A percentile compares a stretch with the other conserved stretches of the same genome.
Conservation (phyloP, 495 filamentous ascomycete genomes). For the Penicillium tannophilum region DNA sequence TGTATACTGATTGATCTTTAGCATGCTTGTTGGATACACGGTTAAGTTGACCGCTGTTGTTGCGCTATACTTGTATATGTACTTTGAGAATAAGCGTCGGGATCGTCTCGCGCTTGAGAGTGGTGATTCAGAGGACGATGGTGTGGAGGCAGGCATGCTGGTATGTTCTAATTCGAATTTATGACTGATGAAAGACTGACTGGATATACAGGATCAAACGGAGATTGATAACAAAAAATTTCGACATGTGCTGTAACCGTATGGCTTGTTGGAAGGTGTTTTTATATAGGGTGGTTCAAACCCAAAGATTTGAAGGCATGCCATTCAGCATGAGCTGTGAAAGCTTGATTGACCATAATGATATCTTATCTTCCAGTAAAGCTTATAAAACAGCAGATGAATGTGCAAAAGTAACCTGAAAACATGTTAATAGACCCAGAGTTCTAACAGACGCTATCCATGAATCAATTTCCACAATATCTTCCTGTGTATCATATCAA, state of each 20-base stretch:
- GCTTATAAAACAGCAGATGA: not conserved
- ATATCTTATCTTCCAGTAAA: not conserved
- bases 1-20: conserved; percentile 8
- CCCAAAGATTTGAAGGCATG: no score
- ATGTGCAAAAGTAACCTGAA: not conserved
- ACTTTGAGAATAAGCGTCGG: conserved; percentile 52
- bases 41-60: conserved; percentile 51
- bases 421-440: not conserved
- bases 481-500: not conserved
- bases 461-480: not conserved
- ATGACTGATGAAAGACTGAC: not conserved
- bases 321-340: not conserved
- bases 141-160: conserved; percentile 55
- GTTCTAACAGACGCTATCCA: not conserved
- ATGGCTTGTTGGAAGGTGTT: not conserved
- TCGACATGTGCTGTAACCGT: conserved; percentile 48
- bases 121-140: conserved; percentile 44
- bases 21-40: conserved; percentile 55
- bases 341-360: not conserved
- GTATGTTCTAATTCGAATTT: conserved; percentile 16
- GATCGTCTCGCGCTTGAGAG: conserved; percentile 44
- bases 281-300: not conserved
- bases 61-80: conserved; percentile 56
- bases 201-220: conserved; percentile 46
- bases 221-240: conserved; percentile 60